phyloP scores from a whole-genome alignment of 129 eudicot genomes.

The Flaveria robusta region DNA sequence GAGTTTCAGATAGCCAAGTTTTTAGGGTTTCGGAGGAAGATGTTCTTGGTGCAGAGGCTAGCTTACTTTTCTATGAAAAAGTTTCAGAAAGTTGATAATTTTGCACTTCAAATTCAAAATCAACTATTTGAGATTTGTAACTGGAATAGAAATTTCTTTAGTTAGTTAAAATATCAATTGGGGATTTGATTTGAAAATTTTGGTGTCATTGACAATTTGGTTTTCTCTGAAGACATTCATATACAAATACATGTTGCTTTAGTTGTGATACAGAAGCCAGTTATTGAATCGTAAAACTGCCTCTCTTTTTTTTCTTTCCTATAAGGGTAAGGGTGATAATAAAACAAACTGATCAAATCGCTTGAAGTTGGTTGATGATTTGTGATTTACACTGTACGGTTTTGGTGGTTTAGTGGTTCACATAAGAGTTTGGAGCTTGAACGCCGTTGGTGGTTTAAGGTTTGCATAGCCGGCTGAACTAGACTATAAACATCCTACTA shows the following conservation, averaged over 20 bases:
- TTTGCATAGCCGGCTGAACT: too few relatives aligned
- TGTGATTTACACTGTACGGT: neutral
- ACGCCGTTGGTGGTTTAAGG: too few relatives aligned
- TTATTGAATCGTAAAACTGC: neutral
- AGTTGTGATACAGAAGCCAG: neutral
- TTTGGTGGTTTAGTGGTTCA: too few relatives aligned
- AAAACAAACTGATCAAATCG: too few relatives aligned
- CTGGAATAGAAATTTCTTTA: neutral
- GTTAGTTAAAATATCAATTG: neutral
- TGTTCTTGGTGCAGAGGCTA: conserved; percentile 74
- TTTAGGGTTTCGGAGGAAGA: conserved; percentile 62
- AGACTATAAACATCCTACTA: too few relatives aligned
- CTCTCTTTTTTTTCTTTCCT: neutral
- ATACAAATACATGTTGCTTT: neutral
- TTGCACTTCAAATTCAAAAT: neutral
- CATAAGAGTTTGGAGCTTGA: too few relatives aligned
- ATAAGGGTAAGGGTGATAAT: too few relatives aligned
- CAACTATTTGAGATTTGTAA: neutral
- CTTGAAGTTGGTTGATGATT: too few relatives aligned
- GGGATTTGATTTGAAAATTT: neutral
- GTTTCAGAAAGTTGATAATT: conserved; percentile 31
- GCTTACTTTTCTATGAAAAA: conserved; percentile 77
- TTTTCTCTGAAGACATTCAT: neutral
- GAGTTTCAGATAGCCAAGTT: conserved; percentile 81
- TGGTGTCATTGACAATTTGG: neutral